Evolutionary conservation across 1,284 basidiomycete genomes (phyloP).

Genomic region (Malassezia nana): DNA sequence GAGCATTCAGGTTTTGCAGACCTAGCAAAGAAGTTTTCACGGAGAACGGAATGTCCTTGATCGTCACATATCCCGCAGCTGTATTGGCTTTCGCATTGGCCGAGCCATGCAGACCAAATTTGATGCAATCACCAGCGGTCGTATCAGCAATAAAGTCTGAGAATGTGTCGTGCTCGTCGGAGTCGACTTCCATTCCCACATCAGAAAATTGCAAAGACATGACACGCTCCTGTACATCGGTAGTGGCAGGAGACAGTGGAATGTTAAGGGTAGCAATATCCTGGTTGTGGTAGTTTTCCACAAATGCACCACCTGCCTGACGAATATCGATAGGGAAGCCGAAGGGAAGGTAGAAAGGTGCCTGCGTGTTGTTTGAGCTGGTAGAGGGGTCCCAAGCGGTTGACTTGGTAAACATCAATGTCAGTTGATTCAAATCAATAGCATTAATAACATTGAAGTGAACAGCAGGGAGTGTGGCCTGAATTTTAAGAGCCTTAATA

Average conservation of each 20-base stretch:
- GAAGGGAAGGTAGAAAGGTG: slow-evolving; percentile 62
- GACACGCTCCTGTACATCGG: slow-evolving; percentile 59
- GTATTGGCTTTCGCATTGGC: slow-evolving; percentile 59
- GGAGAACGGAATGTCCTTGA: slow-evolving; percentile 58
- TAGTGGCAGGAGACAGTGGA: slow-evolving; percentile 57
- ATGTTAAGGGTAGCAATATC: slow-evolving; percentile 60
- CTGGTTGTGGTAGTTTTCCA: slow-evolving; percentile 55
- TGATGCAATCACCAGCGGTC: slow-evolving; percentile 54
- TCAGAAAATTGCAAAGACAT: slow-evolving; percentile 59
- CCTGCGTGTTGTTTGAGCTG: slow-evolving; percentile 57
- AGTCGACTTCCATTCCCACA: slow-evolving; percentile 58
- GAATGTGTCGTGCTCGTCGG: slow-evolving; percentile 55
- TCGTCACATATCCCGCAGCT: slow-evolving; percentile 59
- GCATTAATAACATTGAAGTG: slow-evolving; percentile 62
- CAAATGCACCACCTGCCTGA: slow-evolving; percentile 59
- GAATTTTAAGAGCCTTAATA: slow-evolving; percentile 60
- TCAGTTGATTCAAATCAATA: slow-evolving; percentile 59
- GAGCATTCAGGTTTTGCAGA: slow-evolving; percentile 60
- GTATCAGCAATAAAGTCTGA: slow-evolving; percentile 62
- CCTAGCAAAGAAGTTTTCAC: slow-evolving; percentile 60
- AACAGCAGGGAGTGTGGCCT: slow-evolving; percentile 59
- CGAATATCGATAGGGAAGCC: slow-evolving; percentile 62
- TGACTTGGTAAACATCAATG: slow-evolving; percentile 57
- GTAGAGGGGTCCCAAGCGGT: slow-evolving; percentile 55
- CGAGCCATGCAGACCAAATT: slow-evolving; percentile 56